Percentiles rank a stretch among this genome's conserved stretches.
Evolutionary conservation across 495 filamentous ascomycete genomes (phyloP).

Genomic region (Hypoxylon fuscum): DNA sequence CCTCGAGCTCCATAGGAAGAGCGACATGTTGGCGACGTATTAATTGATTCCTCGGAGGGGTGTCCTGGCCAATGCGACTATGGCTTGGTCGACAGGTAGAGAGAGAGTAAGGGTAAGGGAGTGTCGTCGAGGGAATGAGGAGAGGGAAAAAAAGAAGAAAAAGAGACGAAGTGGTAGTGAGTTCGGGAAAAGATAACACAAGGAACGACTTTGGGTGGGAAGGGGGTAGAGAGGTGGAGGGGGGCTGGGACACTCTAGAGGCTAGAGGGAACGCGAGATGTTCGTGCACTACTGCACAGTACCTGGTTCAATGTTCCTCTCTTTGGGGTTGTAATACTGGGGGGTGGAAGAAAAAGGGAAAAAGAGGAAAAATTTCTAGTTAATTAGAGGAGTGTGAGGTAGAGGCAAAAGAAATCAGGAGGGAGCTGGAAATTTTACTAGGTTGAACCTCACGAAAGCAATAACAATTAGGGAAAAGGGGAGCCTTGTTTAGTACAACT

Average conservation of each 20-base stretch:
- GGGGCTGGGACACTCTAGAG: slow-evolving; percentile 33
- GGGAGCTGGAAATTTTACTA: slow-evolving; percentile 45
- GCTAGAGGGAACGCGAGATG: slow-evolving; percentile 37
- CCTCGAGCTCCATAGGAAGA: slow-evolving; percentile 59
- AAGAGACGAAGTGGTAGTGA: slow-evolving; percentile 16
- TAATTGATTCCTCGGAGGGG: slow-evolving; percentile 29
- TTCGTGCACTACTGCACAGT: slow-evolving; percentile 43
- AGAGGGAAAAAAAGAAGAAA: slow-evolving; percentile 18
- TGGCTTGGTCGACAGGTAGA: slow-evolving; percentile 20
- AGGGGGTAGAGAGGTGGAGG: too few relatives aligned
- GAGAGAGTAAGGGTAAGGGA: slow-evolving; percentile 26
- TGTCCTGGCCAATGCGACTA: slow-evolving; percentile 18
- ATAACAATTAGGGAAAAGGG: slow-evolving; percentile 49
- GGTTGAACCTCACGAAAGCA: slow-evolving; percentile 45
- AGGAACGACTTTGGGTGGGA: slow-evolving; percentile 38
- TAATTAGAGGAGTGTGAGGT: slow-evolving; percentile 32
- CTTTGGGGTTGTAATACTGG: slow-evolving; percentile 33
- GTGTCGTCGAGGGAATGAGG: slow-evolving; percentile 29
- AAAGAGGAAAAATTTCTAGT: slow-evolving; percentile 35
- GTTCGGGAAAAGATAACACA: slow-evolving; percentile 38
- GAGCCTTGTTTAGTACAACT: slow-evolving; percentile 49
- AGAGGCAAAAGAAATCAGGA: slow-evolving; percentile 41
- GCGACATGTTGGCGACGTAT: slow-evolving; percentile 50
- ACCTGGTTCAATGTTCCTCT: slow-evolving; percentile 33
- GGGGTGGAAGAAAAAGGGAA: slow-evolving; percentile 27